A percentile compares a stretch with the other conserved stretches of the same genome.
These are phyloP conservation scores for Pseudonectria buxi DNA, from an alignment of 2,329 filamentous ascomycete genomes.

Conservation along the genomic window DNA sequence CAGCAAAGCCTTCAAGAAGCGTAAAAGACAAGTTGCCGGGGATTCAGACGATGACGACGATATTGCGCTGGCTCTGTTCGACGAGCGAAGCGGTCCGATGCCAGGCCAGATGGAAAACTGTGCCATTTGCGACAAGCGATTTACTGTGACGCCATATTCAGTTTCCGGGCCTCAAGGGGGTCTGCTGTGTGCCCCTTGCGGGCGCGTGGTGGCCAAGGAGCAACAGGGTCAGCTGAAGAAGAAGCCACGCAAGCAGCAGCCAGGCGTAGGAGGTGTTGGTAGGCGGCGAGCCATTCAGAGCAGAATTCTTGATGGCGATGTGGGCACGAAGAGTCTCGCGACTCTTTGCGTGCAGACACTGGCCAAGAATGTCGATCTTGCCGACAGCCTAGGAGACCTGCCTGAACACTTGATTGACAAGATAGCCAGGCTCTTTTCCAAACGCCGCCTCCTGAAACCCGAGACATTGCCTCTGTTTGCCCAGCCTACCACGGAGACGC, in stretches of 20 bases:
- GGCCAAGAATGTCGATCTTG: slow-evolving; percentile 55
- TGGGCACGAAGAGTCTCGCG: slow-evolving; percentile 63
- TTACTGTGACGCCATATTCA: slow-evolving; percentile 88
- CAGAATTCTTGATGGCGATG: slow-evolving; percentile 70
- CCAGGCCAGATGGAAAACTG: slow-evolving; percentile 88
- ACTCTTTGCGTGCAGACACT: slow-evolving; percentile 57
- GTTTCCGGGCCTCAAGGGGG: slow-evolving; percentile 76
- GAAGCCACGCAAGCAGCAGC: slow-evolving; percentile 41
- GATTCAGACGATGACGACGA: slow-evolving; percentile 44
- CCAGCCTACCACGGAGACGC: slow-evolving; percentile 41
- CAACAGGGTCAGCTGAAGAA: slow-evolving; percentile 33
- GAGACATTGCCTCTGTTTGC: slow-evolving; percentile 52
- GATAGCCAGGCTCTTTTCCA: slow-evolving; percentile 53
- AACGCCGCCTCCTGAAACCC: slow-evolving; percentile 49
- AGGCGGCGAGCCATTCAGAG: slow-evolving; percentile 74
- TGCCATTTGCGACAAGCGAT: slow-evolving; percentile 75
- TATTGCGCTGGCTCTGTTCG: slow-evolving; percentile 41
- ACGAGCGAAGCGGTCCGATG: slow-evolving; percentile 45
- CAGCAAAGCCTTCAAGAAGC: slow-evolving; percentile 50
- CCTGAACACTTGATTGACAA: slow-evolving; percentile 50
- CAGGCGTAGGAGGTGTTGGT: slow-evolving; percentile 45
- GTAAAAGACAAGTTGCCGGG: slow-evolving; percentile 32
- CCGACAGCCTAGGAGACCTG: slow-evolving; percentile 55
- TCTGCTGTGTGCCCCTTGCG: slow-evolving; percentile 76
- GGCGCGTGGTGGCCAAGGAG: slow-evolving; percentile 65